Evolutionary conservation across 179 eudicot genomes (phyloP).

Genomic region (Spergularia azorica): DNA sequence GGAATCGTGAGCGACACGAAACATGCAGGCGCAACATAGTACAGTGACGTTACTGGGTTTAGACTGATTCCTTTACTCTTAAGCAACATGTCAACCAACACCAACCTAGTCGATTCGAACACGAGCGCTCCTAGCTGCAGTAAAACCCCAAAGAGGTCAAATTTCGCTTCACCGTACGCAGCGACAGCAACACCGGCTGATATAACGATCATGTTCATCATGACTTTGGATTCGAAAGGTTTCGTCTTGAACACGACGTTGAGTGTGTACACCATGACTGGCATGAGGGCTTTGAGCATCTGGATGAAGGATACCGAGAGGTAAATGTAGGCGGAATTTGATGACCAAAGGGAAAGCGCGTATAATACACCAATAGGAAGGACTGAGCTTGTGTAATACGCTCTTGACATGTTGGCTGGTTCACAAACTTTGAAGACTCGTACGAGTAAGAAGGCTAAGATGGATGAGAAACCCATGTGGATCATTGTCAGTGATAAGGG

Average conservation of each 20-base stretch:
- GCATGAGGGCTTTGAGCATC: slow-evolving; percentile 79
- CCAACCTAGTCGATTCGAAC: slow-evolving; percentile 53
- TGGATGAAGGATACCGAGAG: slow-evolving; percentile 71
- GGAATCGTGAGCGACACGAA: slow-evolving; percentile 39
- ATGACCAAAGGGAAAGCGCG: slow-evolving; percentile 63
- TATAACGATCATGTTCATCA: slow-evolving; percentile 55
- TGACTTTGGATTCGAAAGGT: slow-evolving; percentile 41
- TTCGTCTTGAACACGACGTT: slow-evolving; percentile 56
- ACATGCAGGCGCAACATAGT: slow-evolving; percentile 55
- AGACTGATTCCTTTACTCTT: slow-evolving; percentile 42
- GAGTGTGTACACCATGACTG: slow-evolving; percentile 65
- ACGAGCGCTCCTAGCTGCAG: slow-evolving; percentile 46
- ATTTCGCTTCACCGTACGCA: slow-evolving; percentile 56
- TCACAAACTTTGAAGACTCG: slow-evolving; percentile 55
- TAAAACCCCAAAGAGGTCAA: slow-evolving; percentile 45
- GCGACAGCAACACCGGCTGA: slow-evolving; percentile 60
- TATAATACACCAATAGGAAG: slow-evolving; percentile 65
- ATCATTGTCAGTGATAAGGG: slow-evolving; percentile 72
- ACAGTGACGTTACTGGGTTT: slow-evolving; percentile 47
- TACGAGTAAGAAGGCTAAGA: slow-evolving; percentile 54
- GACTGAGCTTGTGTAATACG: slow-evolving; percentile 46
- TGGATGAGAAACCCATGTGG: slow-evolving; percentile 71
- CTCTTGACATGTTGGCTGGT: slow-evolving; percentile 51
- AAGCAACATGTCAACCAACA: slow-evolving; percentile 46
- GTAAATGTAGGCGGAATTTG: slow-evolving; percentile 76